Evolutionary conservation across 805 yeast genomes (phyloP).

Genomic region (Tetrapisispora fleetii): DNA sequence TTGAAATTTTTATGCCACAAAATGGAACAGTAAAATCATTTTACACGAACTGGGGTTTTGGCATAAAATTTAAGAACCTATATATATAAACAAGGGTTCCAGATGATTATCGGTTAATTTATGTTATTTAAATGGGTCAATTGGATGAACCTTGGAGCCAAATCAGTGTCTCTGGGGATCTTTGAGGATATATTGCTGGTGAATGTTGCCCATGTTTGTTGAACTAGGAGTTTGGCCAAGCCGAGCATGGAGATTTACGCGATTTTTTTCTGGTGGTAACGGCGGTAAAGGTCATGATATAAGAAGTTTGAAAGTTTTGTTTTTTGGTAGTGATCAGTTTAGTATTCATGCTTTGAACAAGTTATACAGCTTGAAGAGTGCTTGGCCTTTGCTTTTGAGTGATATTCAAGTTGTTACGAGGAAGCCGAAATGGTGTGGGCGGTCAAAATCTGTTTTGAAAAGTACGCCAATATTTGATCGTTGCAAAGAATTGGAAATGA

Average conservation of each 20-base stretch:
- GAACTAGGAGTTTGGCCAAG: no score
- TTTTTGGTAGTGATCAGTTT: conserved; percentile 72
- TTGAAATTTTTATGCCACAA: no score
- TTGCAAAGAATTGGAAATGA: conserved; percentile 29
- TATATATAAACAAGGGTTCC: no score
- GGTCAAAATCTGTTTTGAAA: conserved; percentile 36
- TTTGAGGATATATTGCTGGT: no score
- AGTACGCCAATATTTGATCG: conserved; percentile 46
- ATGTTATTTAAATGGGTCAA: no score
- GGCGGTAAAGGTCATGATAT: neutral
- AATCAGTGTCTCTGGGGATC: no score
- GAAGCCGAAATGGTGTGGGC: conserved; percentile 53
- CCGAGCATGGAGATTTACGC: neutral
- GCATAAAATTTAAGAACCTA: no score
- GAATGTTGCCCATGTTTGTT: no score
- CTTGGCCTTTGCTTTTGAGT: conserved; percentile 14
- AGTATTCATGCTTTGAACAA: conserved; percentile 45
- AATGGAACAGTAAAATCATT: no score
- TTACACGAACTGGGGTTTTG: no score
- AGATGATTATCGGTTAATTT: no score
- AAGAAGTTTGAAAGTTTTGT: conserved; percentile 38
- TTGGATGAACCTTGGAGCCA: no score
- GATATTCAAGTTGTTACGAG: conserved; percentile 54
- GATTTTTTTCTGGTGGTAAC: neutral
- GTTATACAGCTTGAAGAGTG: conserved; percentile 21